Base-by-base conservation (phyloP, 352 stramenopile species). In the Saprolegnia parasitica region DNA sequence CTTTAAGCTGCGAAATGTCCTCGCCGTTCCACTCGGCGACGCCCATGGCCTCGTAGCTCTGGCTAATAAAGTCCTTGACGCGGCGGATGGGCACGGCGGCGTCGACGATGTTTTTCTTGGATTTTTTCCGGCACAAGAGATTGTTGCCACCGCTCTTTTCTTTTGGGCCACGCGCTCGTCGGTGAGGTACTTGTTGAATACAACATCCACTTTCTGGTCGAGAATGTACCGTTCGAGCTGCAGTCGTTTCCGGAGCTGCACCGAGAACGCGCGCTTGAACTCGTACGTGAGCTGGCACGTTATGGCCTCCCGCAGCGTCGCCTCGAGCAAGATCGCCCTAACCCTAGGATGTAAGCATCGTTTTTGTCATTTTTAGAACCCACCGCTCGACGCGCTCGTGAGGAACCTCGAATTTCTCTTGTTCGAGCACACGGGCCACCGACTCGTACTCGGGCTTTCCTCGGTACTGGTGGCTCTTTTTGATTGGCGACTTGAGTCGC, bases 241-340 rank as follows among this genome's bases (percentile, higher is more conserved):
- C 40, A 67, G 49, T 20, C 58, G 40, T 21, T 40, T 49, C 13
- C 11, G 29, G 20, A 67, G 26, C 26, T 67, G 58, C 40, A 26
- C 40, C 6, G 58, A 54, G 26, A 67, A 67, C n/a, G 58, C 50
- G 29, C 58, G 58, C 42, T 67, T 67, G 58, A 67, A 67, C 26
- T 67, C 58, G 45, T 67, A 67, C 58, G 37, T 67, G 58, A 67
- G 58, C 58, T 67, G 58, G 42, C 39, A 37, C 3, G 58, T 67
- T 2, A 67, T 42, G 18, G 18, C 21, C 58, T 21, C 58, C 11
- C 58, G 58, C 11, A 67, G 15, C 20, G 39, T 29, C 58, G 40
- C n/a, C 29, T 67, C 58, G 4, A 67, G 11, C 11, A 52, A 32
- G n/a, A 50, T 21, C 32, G 50, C 18, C 29, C 29, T 35, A 35